Percentiles rank a stretch among this genome's conserved stretches.
Conservation (phyloP, 495 filamentous ascomycete genomes). For the Parathielavia appendiculata region DNA sequence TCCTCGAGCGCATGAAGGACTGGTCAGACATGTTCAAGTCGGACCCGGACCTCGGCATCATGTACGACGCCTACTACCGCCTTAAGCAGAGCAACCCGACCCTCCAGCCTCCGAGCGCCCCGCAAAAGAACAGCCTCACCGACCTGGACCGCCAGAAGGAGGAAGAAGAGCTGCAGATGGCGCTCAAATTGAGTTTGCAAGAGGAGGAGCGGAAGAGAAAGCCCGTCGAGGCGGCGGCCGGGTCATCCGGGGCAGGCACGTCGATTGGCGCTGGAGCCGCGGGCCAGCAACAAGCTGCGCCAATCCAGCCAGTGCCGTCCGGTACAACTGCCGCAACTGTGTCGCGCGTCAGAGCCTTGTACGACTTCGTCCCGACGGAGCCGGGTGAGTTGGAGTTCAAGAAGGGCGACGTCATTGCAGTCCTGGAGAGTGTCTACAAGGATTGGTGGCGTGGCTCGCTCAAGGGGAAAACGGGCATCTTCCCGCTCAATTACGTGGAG, state of each 20-base stretch:
- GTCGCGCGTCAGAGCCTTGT: constrained; percentile 86
- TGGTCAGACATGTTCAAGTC: constrained; percentile 92
- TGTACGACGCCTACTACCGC: constrained; percentile 91
- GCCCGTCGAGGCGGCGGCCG: constrained; percentile 26
- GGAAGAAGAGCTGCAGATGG: constrained; percentile 96
- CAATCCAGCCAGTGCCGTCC: constrained; percentile 37
- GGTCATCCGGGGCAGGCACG: constrained; percentile 34
- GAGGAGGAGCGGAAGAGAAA: constrained; percentile 60
- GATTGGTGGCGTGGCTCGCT: constrained; percentile 99
- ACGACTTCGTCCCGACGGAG: constrained; percentile 91
- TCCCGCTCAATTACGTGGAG: constrained; percentile 97
- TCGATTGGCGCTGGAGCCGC: constrained; percentile 4
- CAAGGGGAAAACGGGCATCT: constrained; percentile 92
- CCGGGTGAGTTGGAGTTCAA: constrained; percentile 91
- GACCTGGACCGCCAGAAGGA: constrained; percentile 89
- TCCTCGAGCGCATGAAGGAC: constrained; percentile 90
- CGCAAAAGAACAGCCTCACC: constrained; percentile 84
- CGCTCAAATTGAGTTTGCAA: constrained; percentile 82
- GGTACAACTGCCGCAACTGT: constrained; percentile 95
- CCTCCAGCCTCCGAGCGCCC: constrained; percentile 85
- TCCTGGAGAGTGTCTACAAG: constrained; percentile 95
- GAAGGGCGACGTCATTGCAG: constrained; percentile 95
- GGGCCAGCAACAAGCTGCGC: constrained; percentile 34
- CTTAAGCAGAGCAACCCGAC: constrained; percentile 84
- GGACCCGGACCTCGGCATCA: constrained; percentile 91